Percentiles rank a stretch among this genome's conserved stretches.
These are phyloP conservation scores for Tolypocladium tropicale DNA, from an alignment of 2,329 filamentous ascomycete species.

Conservation along the genomic window DNA sequence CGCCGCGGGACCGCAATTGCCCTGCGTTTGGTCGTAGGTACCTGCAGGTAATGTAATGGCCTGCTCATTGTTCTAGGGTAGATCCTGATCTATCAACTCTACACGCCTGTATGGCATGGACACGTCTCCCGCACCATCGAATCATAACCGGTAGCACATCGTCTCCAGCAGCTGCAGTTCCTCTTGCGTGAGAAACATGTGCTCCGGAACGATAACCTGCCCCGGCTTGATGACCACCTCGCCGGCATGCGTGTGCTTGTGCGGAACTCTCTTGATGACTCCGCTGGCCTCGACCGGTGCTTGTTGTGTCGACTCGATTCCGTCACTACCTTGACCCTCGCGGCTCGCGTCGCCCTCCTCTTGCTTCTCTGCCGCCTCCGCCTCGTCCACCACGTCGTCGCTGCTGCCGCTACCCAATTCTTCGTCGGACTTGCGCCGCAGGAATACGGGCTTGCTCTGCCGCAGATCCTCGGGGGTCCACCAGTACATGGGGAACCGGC, in stretches of 20 bases:
- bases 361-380: conserved; percentile 4
- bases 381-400: not conserved
- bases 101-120: too few species aligned
- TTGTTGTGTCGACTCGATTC: conserved; percentile 4
- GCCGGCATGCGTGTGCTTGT: conserved; percentile 2
- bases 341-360: not conserved
- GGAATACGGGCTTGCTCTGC: conserved; percentile 2
- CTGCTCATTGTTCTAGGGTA: not conserved
- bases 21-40: too few species aligned
- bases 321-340: conserved; percentile 7
- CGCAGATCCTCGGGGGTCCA: conserved; percentile 39
- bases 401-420: not conserved
- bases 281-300: not conserved
- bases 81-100: not conserved
- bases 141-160: conserved; percentile 20
- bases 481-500: conserved; percentile 61
- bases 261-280: not conserved
- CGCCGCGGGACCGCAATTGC: too few species aligned
- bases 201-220: conserved; percentile 20
- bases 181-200: conserved; percentile 26
- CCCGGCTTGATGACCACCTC: conserved; percentile 26
- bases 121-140: too few species aligned
- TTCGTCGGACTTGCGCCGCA: conserved; percentile 4
- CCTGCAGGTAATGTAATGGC: too few species aligned
- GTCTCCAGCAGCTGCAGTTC: conserved; percentile 24